Percentiles rank a stretch among this genome's conserved stretches.
phyloP scores from a whole-genome alignment of 192 early-diverging fungal species.

The Coemansia sp. region DNA sequence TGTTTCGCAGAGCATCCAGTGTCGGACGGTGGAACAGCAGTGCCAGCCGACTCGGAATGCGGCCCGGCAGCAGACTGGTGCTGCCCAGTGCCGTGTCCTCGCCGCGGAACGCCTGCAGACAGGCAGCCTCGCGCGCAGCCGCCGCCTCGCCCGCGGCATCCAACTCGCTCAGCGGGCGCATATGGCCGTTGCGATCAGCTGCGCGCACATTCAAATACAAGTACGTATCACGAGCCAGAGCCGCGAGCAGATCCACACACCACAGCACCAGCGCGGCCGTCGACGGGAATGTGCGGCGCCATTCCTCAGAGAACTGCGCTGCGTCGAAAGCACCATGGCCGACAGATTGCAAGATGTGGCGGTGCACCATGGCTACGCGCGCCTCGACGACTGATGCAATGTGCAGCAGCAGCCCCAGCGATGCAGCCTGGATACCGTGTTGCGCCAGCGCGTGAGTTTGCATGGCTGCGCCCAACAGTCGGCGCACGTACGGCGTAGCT shows the following conservation, averaged over 20 bases:
- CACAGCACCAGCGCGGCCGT: constrained; percentile 45
- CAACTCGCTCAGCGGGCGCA: constrained; percentile 35
- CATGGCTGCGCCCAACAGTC: constrained; percentile 44
- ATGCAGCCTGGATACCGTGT: constrained; percentile 47
- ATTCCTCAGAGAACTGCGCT: constrained; percentile 27
- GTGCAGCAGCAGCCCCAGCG: constrained; percentile 43
- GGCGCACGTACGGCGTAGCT: constrained; percentile 40
- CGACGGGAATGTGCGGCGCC: constrained; percentile 33
- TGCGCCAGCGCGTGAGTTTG: constrained; percentile 47
- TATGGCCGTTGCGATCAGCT: constrained; percentile 26
- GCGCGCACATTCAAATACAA: constrained; percentile 44
- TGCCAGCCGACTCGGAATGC: constrained; percentile 35
- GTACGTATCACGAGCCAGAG: constrained; percentile 44
- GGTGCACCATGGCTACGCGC: constrained; percentile 34
- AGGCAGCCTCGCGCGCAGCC: constrained; percentile 13
- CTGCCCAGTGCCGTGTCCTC: background rate
- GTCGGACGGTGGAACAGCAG: constrained; percentile 46
- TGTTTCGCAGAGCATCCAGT: constrained; percentile 38
- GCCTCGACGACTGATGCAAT: constrained; percentile 43
- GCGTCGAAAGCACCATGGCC: constrained; percentile 12
- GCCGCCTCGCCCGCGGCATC: constrained; percentile 9
- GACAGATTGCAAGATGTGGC: constrained; percentile 24
- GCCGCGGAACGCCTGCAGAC: constrained; percentile 20
- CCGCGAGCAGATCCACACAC: constrained; percentile 46
- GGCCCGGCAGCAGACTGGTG: constrained; percentile 24